Evolutionary conservation across 352 stramenopile genomes (phyloP).

Genomic region (Globisporangium barbulae): DNA sequence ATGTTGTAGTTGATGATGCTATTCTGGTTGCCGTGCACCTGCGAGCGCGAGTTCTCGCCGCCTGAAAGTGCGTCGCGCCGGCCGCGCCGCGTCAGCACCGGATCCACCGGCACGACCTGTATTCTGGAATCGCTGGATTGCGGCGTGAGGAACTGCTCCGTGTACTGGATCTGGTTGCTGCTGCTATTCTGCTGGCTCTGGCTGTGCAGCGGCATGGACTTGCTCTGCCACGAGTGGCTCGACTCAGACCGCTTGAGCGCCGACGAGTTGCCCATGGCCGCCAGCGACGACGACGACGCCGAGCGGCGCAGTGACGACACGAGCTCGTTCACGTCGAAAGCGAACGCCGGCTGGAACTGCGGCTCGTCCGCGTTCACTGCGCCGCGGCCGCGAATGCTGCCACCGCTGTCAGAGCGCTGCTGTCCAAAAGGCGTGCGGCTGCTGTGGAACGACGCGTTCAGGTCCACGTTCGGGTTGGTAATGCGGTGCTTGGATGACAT

Average conservation of each 20-base stretch:
- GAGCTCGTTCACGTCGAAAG: conserved; percentile 55
- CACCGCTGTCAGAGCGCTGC: conserved; percentile 9
- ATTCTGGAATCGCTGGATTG: conserved; percentile 17
- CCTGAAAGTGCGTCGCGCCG: conserved; percentile 41
- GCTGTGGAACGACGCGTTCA: conserved; percentile 38
- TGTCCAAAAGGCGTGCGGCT: neutral
- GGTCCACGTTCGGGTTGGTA: conserved; percentile 27
- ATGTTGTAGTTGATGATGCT: conserved; percentile 57
- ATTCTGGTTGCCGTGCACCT: conserved; percentile 23
- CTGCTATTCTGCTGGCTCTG: conserved; percentile 22
- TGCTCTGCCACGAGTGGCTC: conserved; percentile 10
- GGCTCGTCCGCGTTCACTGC: conserved; percentile 14
- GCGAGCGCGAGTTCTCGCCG: conserved; percentile 27
- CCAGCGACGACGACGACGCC: conserved; percentile 29
- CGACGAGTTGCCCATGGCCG: conserved; percentile 19
- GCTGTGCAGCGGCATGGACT: conserved; percentile 1
- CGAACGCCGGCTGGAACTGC: conserved; percentile 46
- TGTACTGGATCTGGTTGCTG: conserved; percentile 1
- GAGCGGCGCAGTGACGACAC: conserved; percentile 25
- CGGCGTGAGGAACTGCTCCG: conserved; percentile 5
- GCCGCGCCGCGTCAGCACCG: conserved; percentile 25
- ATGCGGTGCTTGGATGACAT: conserved; percentile 34
- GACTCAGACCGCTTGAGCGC: conserved; percentile 17
- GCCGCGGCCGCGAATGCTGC: conserved; percentile 2
- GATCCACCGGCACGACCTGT: conserved; percentile 24